Evolutionary conservation across 2,329 filamentous ascomycete genomes (phyloP), one percentile per base, ranked within the genome.

Genomic region (Rutstroemia sp.): DNA sequence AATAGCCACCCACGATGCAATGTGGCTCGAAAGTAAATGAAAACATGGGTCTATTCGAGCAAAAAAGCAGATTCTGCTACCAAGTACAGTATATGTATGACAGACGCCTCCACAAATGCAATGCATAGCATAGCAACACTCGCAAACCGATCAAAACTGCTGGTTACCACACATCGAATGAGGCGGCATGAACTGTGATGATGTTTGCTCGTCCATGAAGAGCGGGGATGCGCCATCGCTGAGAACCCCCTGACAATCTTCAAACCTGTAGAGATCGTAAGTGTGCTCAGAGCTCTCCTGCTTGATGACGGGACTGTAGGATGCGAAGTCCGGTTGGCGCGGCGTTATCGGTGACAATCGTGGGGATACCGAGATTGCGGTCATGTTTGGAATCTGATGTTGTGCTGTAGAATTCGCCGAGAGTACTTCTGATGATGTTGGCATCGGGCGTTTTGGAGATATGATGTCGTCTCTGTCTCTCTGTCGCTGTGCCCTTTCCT

Each of bases 201-300:
- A 48, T 10, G 59, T 55, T 23, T 56, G 55, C n/a, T 49, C 54
- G 46, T 64, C 49, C 49, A 59, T 60, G 41, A 68, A 69, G n/a
- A 68, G 44, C 23, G 66, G 64, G 9, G 52, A 53, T 39, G 62
- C 58, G 23, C 64, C 42, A 45, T 56, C 62, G n/a, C 62, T 50
- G 42, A 62, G 63, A 14, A 66, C 65, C 12, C 64, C 66, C 48
- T 66, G 64, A 9, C 66, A 62, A 53, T 65, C 62, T 41, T 65
- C 61, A 18, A 68, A 49, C 9, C 46, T 56, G 53, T 59, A 65
- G 47, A 62, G 38, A 12, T 65, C 63, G 21, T 59, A 66, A n/a
- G 61, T 56, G 30, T 52, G 38, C 8, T 66, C 63, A 25, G 60
- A 52, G 23, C 52, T 49, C 41, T 66, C 61, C 16, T 30, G 47